A percentile compares a stretch with the other conserved stretches of the same genome.
Evolutionary conservation across 192 early-diverging fungal genomes (phyloP).

Genomic region (Coemansia sp.): DNA sequence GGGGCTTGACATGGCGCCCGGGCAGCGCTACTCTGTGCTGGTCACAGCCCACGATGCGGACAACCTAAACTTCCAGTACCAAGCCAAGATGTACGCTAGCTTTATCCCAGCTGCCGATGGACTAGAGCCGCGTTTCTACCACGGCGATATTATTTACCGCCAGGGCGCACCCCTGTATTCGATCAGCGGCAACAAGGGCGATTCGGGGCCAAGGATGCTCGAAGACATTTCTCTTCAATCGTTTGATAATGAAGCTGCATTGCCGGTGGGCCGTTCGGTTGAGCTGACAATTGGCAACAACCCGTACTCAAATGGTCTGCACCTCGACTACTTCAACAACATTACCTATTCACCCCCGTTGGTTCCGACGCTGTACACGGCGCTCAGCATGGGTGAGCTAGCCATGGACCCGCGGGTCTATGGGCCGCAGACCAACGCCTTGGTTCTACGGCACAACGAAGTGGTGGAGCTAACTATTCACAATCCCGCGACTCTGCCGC

Average conservation of each 20-base stretch:
- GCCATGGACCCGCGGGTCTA: conserved; percentile 56
- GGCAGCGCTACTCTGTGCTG: conserved; percentile 74
- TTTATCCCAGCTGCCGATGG: conserved; percentile 46
- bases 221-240: conserved; percentile 48
- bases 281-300: conserved; percentile 52
- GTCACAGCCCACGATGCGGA: conserved; percentile 59
- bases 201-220: not conserved
- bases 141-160: conserved; percentile 57
- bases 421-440: conserved; percentile 57
- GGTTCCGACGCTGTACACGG: conserved; percentile 63
- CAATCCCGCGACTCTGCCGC: conserved; percentile 64
- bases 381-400: conserved; percentile 54
- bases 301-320: conserved; percentile 59
- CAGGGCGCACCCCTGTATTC: conserved; percentile 51
- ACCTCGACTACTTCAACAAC: conserved; percentile 72
- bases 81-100: conserved; percentile 55
- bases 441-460: conserved; percentile 58
- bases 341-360: conserved; percentile 58
- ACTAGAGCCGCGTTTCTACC: conserved; percentile 50
- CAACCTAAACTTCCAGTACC: conserved; percentile 62
- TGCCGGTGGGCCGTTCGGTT: conserved; percentile 46
- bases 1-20: conserved; percentile 58
- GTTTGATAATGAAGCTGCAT: conserved; percentile 50
- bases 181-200: conserved; percentile 16
- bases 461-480: conserved; percentile 65